Percentiles rank a stretch among this genome's conserved stretches.
phyloP scores from a whole-genome alignment of 2,329 filamentous ascomycete genomes.

The Diaporthe sp. region DNA sequence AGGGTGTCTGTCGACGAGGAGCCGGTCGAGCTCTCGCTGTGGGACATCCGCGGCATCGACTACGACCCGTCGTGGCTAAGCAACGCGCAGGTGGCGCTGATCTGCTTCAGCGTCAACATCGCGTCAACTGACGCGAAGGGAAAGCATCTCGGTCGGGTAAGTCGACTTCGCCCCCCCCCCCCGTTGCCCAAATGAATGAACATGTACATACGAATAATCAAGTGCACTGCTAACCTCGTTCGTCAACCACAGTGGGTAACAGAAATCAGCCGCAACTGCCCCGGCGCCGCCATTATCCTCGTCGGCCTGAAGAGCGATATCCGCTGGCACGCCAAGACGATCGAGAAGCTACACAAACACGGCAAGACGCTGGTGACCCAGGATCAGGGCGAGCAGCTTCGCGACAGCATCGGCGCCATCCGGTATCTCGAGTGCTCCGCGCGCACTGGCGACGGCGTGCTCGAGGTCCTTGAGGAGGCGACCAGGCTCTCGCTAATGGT shows the following conservation, averaged over 20 bases:
- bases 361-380: constrained; percentile 31
- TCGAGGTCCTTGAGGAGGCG: constrained; percentile 34
- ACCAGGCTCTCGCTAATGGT: constrained; percentile 31
- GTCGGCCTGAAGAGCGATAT: constrained; percentile 34
- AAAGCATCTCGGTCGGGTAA: constrained; percentile 33
- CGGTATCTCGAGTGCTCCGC: constrained; percentile 36
- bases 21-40: constrained; percentile 31
- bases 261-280: constrained; percentile 35
- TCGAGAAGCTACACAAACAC: constrained; percentile 33
- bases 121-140: constrained; percentile 34
- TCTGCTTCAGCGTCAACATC: constrained; percentile 35
- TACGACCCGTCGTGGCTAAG: constrained; percentile 34
- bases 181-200: not conserved
- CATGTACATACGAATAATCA: not conserved
- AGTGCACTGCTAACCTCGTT: not conserved
- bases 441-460: constrained; percentile 33
- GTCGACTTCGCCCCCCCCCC: not conserved
- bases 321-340: constrained; percentile 33
- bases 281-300: constrained; percentile 34
- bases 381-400: constrained; percentile 35
- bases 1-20: constrained; percentile 33
- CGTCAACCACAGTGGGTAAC: constrained; percentile 27
- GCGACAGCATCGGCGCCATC: constrained; percentile 34
- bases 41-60: constrained; percentile 35
- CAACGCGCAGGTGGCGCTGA: constrained; percentile 31